Base-by-base conservation (phyloP, 805 yeast genomes). In the Saccharomycopsis javanensis region DNA sequence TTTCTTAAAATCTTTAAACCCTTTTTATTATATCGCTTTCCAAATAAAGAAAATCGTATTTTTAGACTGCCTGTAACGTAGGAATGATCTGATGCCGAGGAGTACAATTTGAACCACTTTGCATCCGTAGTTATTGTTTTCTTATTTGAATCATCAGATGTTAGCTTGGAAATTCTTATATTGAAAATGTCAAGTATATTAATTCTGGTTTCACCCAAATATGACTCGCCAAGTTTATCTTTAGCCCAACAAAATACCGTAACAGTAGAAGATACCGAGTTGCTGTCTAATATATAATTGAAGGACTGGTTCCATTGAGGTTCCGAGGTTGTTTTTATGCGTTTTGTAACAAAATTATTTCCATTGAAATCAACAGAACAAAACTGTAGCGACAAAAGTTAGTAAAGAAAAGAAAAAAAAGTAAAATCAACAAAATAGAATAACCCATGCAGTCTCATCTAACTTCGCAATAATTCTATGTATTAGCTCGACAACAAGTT, bases 31-130 rank as follows among this genome's bases (percentile, higher is more conserved):
- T 30, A 18, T 16, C 51, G 50, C 16, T 27, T 20, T 15, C 59
- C 59, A 30, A 25, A 55, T 2, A 59, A 28, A n/a, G 50, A 46
- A 30, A 59, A 56, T 10, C 51, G 55, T 5, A 76, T 54, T 23
- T 76, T 66, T 13, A 79, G 56, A 0, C 80, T 75, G 0, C 83
- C 83, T 0, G 81, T 76, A 11, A 78, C 77, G 63, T 71, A 79
- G 13, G 74, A 66, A 38, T 73, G 72, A 55, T 73, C 66, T 0
- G 68, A 64, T 48, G 65, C 67, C 23, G 72, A 72, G 6, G 80
- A 75, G 53, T 72, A 70, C 5, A 79, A 64, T 59, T 71, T 70
- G 62, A 72, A 75, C 81, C 81, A 79, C 53, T 72, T 69, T 8
- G 77, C 67, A 1, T 56, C 60, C 8, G 63, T 45, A 35, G 56